Percentiles rank a stretch among this genome's conserved stretches.
Evolutionary conservation across 768 basidiomycete genomes (phyloP).

Genomic region (Lactarius psammicola): DNA sequence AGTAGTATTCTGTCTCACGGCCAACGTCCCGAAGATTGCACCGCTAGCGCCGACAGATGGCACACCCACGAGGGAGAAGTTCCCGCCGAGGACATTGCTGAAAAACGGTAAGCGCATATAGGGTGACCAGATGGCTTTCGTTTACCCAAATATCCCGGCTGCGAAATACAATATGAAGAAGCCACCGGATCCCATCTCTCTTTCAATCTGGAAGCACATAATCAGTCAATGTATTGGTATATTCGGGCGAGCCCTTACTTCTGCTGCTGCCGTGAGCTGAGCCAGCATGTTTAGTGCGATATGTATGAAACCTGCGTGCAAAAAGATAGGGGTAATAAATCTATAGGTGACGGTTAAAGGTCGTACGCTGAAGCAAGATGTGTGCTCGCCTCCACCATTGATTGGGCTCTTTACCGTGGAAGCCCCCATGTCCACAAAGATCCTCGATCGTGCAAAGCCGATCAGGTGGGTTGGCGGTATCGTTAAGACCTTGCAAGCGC

Average conservation of each 20-base stretch:
- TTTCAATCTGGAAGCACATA: conserved; percentile 60
- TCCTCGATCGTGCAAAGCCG: conserved; percentile 71
- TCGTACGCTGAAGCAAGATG: not conserved
- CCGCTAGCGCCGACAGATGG: conserved; percentile 93
- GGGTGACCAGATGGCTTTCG: conserved; percentile 4
- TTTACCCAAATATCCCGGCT: conserved; percentile 88
- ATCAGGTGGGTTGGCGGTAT: conserved; percentile 77
- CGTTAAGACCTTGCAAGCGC: conserved; percentile 60
- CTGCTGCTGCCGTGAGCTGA: conserved; percentile 74
- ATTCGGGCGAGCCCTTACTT: conserved; percentile 43
- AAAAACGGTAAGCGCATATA: not conserved
- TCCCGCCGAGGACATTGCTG: conserved; percentile 87
- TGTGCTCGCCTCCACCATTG: conserved; percentile 53
- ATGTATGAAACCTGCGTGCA: conserved; percentile 97
- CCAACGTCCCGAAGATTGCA: conserved; percentile 86
- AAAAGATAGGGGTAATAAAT: conserved; percentile 59
- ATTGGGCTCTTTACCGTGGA: conserved; percentile 45
- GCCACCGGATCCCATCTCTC: conserved; percentile 85
- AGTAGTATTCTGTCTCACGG: conserved; percentile 43
- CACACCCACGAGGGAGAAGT: conserved; percentile 84
- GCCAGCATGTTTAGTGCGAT: conserved; percentile 87
- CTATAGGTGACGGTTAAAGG: conserved; percentile 38
- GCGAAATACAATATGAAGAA: conserved; percentile 87
- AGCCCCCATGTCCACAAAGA: conserved; percentile 88
- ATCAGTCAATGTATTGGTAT: conserved; percentile 4